These are phyloP conservation scores for Rhodotorula kratochvilovae DNA, from an alignment of 768 basidiomycete genomes.

Conservation along the genomic window DNA sequence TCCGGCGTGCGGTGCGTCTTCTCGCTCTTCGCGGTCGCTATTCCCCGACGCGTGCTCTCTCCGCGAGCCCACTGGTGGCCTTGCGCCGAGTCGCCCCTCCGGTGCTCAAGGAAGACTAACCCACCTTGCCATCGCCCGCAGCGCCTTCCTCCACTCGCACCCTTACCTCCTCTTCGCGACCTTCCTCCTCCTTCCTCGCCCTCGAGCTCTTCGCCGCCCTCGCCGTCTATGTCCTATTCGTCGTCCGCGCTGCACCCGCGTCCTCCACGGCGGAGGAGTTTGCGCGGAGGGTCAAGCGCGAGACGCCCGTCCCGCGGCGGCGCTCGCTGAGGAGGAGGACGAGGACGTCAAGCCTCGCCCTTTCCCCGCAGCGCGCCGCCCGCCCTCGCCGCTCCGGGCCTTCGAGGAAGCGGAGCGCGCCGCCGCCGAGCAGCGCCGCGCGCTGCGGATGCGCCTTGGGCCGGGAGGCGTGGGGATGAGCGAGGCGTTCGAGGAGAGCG, in stretches of 20 bases:
- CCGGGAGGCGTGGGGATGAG: conserved; percentile 4
- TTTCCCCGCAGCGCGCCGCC: background rate
- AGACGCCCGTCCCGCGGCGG: background rate
- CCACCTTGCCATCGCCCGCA: background rate
- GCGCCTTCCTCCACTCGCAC: conserved; percentile 6
- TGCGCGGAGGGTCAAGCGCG: background rate
- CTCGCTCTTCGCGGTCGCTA: background rate
- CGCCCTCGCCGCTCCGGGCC: background rate
- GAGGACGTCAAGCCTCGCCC: conserved; percentile 6
- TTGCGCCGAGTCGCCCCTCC: too few species aligned
- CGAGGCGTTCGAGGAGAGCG: background rate
- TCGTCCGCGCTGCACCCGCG: background rate
- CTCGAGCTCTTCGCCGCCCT: conserved; percentile 20
- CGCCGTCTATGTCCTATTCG: conserved; percentile 8
- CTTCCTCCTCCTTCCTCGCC: conserved; percentile 25
- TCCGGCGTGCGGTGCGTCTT: conserved; percentile 6
- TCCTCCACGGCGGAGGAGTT: too few species aligned
- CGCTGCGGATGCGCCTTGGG: background rate
- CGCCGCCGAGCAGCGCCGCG: too few species aligned
- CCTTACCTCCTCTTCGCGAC: conserved; percentile 14
- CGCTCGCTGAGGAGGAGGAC: background rate
- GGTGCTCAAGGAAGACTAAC: too few species aligned
- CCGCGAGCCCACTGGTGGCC: too few species aligned
- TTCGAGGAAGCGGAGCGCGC: background rate
- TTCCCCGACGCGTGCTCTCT: too few species aligned